Evolutionary conservation across 768 basidiomycete species (phyloP), one percentile per base, ranked within the genome.

Genomic region (Boletales sp.): DNA sequence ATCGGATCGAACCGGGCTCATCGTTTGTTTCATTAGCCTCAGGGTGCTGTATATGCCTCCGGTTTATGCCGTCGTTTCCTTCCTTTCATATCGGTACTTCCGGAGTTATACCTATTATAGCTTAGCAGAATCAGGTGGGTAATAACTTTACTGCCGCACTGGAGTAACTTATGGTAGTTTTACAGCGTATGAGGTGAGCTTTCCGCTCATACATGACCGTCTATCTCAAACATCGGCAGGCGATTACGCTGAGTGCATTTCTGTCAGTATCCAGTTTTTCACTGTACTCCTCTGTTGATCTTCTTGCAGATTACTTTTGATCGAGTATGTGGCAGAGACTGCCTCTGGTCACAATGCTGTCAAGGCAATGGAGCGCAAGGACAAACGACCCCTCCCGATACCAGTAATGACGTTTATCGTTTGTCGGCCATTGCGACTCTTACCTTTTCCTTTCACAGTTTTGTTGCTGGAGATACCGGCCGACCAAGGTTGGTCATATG

Each of bases 21-120:
- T 34, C 15, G 11, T 34, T 34, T 13, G 11, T 34, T 27, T 5
- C 24, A 15, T 15, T 34, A 89, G 86, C 50, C 58, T 90, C n/a
- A 82, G 90, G 50, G 82, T 92, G 40, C 61, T 92, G 54, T 90
- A 89, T 58, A 88, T 93, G 89, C 90, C 90, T 2, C 80, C 83
- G 1, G 75, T 92, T 38, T 92, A 87, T 64, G 85, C 84, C 24
- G 70, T 92, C 54, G 80, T 94, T 43, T 90, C 89, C 2, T 94
- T 94, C 72, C 79, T 89, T 58, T 88, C 87, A 24, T 94, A 90
- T 60, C 81, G 91, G 2, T 94, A 72, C 70, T 94, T 89, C 72
- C 80, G 89, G 35, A 71, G 78, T 50, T 93, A 89, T 61, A 89
- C 80, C 37, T 83, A 82, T 59, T 82, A 82, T 58, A 71, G 69